phyloP scores from a whole-genome alignment of 2,329 filamentous ascomycete genomes.

The Fusarium decemcellulare region DNA sequence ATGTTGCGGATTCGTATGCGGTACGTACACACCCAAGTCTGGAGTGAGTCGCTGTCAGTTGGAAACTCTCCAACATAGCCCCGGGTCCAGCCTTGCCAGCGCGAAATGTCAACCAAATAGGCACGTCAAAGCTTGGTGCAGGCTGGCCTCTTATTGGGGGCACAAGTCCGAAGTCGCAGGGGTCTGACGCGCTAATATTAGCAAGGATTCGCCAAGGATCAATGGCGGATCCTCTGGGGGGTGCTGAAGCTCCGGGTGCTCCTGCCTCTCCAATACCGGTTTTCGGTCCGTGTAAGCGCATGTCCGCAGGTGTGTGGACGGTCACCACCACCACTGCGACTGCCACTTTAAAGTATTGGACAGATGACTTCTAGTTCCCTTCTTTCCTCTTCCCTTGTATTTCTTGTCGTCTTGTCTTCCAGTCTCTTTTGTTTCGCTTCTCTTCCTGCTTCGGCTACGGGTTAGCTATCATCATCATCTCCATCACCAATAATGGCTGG shows the following conservation, averaged over 20 bases:
- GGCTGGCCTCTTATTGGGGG: background rate
- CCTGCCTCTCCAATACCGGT: background rate
- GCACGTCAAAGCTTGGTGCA: background rate
- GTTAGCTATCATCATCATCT: background rate
- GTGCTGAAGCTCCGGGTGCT: too few relatives aligned
- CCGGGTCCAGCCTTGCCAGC: background rate
- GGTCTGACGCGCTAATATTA: too few relatives aligned
- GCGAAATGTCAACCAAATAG: background rate
- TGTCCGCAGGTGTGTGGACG: background rate
- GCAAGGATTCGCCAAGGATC: slow-evolving; percentile 2
- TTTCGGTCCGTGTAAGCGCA: background rate
- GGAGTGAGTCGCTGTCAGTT: too few relatives aligned
- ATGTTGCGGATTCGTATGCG: too few relatives aligned
- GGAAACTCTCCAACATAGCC: too few relatives aligned
- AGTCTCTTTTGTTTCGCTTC: background rate
- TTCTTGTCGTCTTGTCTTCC: background rate
- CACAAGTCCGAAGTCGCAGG: background rate
- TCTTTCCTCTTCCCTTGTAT: too few relatives aligned
- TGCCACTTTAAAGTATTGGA: too few relatives aligned
- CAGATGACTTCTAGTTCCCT: too few relatives aligned
- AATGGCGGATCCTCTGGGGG: background rate
- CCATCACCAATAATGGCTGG: background rate
- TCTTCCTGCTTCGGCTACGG: background rate
- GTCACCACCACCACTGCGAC: background rate
- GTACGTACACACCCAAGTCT: too few relatives aligned